phyloP scores from a whole-genome alignment of 495 filamentous ascomycete genomes.

The Staphylotrichum longicolle region DNA sequence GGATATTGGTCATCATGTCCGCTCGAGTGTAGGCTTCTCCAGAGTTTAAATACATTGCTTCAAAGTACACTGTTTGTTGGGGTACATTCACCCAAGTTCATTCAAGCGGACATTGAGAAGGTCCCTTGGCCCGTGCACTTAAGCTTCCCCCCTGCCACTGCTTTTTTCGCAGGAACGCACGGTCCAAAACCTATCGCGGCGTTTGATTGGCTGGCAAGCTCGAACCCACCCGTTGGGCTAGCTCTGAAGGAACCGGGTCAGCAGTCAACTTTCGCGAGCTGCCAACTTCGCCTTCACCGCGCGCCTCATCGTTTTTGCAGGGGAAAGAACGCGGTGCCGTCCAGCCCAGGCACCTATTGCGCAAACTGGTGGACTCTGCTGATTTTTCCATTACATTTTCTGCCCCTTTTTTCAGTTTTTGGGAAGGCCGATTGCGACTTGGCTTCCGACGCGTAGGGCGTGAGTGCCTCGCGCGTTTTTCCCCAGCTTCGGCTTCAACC shows the following conservation, averaged over 20 bases:
- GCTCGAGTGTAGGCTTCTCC: no score
- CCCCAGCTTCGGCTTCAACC: not conserved
- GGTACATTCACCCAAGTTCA: no score
- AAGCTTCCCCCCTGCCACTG: constrained; percentile 17
- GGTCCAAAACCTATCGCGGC: not conserved
- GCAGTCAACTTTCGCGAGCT: constrained; percentile 19
- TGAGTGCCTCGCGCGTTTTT: constrained; percentile 24
- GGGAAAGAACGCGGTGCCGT: constrained; percentile 17
- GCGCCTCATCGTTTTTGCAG: constrained; percentile 13
- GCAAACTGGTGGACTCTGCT: constrained; percentile 3
- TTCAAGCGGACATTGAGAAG: no score
- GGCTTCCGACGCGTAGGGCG: constrained; percentile 4
- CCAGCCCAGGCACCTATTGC: constrained; percentile 7
- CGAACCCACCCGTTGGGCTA: not conserved
- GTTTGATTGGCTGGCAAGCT: constrained; percentile 18
- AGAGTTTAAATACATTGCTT: constrained; percentile 2
- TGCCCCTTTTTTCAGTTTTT: not conserved
- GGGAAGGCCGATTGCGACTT: not conserved
- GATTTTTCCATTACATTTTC: not conserved
- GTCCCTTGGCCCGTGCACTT: constrained; percentile 9
- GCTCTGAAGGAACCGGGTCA: constrained; percentile 7
- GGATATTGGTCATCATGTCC: not conserved
- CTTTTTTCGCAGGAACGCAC: constrained; percentile 18
- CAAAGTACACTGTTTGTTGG: no score
- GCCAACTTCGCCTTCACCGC: constrained; percentile 22